Conservation (phyloP, 106 monocot genomes). For the Dendrobium chrysotoxum region DNA sequence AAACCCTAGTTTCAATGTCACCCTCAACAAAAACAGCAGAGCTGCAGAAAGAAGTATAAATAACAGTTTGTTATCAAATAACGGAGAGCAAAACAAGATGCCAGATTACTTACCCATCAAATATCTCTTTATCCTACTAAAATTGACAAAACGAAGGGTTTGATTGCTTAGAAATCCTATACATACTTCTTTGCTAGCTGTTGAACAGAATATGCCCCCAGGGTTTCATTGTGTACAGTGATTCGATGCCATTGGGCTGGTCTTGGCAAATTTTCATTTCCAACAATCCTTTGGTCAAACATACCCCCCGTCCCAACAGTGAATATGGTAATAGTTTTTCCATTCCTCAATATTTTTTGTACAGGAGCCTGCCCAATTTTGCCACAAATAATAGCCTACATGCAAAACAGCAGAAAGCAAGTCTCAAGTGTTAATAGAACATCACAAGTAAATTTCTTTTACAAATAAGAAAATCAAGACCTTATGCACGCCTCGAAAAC, state of each 20-base stretch:
- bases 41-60: constrained; percentile 29
- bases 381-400: constrained; percentile 87
- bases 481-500: constrained; percentile 88
- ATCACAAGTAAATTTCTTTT: background rate
- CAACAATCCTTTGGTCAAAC: constrained; percentile 82
- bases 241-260: constrained; percentile 98
- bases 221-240: constrained; percentile 66
- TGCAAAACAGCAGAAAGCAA: background rate
- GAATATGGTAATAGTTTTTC: constrained; percentile 79
- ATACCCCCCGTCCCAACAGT: constrained; percentile 98
- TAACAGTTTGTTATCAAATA: background rate
- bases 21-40: constrained; percentile 92
- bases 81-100: background rate
- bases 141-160: background rate
- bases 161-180: constrained; percentile 3
- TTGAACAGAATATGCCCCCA: constrained; percentile 86
- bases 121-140: background rate
- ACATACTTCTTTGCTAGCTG: constrained; percentile 78
- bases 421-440: background rate
- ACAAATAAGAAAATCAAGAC: constrained; percentile 21
- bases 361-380: constrained; percentile 84
- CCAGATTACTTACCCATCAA: constrained; percentile 1
- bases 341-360: constrained; percentile 92
- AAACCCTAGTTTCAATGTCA: constrained; percentile 97
- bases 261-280: constrained; percentile 54